Percentiles rank a stretch among this genome's conserved stretches.
Conservation (phyloP, 306 rosid species). For the Medicago truncatula region DNA sequence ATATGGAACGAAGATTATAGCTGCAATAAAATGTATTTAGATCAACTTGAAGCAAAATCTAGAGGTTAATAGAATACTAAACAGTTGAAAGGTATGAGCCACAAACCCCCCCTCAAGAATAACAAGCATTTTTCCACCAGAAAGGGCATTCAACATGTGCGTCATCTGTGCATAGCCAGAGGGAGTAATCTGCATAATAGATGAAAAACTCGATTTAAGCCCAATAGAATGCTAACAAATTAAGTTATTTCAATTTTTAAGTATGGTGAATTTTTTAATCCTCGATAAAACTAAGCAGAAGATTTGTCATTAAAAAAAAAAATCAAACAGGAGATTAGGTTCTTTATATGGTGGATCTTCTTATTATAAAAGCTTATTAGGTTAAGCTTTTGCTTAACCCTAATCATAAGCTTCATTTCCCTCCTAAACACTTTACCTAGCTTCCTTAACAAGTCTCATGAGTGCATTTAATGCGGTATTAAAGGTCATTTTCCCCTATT, state of each 20-base stretch:
- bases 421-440: no score
- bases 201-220: constrained; percentile 40
- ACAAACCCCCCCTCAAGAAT: constrained; percentile 99
- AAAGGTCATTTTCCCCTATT: no score
- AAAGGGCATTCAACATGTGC: constrained; percentile 69
- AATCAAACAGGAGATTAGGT: constrained; percentile 13
- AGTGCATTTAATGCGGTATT: no score
- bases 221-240: constrained; percentile 23
- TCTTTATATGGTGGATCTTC: constrained; percentile 29
- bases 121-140: constrained; percentile 94
- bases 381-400: no score
- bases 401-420: no score
- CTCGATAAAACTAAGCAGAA: constrained; percentile 23
- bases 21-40: constrained; percentile 58
- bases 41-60: constrained; percentile 38
- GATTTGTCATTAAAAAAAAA: constrained; percentile 11
- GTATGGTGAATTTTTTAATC: constrained; percentile 25
- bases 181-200: constrained; percentile 76
- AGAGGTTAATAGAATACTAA: constrained; percentile 27
- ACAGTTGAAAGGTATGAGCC: constrained; percentile 47
- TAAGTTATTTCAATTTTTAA: constrained; percentile 6
- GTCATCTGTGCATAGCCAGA: constrained; percentile 95
- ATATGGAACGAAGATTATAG: constrained; percentile 96
- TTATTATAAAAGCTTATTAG: no score
- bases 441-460: no score